Evolutionary conservation across 495 filamentous ascomycete species (phyloP), one percentile per base, ranked within the genome.

Genomic region (Lasiosphaeria hispida): DNA sequence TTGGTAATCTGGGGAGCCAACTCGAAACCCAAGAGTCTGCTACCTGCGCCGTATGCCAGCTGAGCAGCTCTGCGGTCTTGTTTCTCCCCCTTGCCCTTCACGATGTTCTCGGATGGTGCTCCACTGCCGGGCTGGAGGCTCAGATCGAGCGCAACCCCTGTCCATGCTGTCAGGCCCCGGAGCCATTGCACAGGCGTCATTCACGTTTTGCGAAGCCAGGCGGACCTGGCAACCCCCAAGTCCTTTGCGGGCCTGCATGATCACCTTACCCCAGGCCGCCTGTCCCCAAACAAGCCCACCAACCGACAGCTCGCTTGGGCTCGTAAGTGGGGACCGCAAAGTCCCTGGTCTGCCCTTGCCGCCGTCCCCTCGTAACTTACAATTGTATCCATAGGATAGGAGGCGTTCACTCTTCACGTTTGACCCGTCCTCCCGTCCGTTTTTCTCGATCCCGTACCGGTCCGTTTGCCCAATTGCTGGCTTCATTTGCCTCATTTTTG

Each of bases 211-310:
- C 56, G 43, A 61, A 67, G 35, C 62, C 51, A 65, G 59, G 55
- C 57, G 54, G 57, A 57, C 64, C 58, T 57, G 62, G 63, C 63
- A 61, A 62, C 55, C 55, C 53, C 37, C 42, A 42, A 36, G 43
- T 51, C 45, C 55, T 51, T 54, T 45, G 42, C 47, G 52, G 65
- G 61, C 58, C 61, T 67, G 67, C 67, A 70, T 72, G 69, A 71
- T 71, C 67, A 61, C 37, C 66, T 30, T 61, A 48, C 57, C 62
- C 62, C 60, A 65, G 57, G 57, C 53, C 55, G 53, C 54, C 54
- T 42, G 50, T 61, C 59, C 41, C 63, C 54, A 64, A 61, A 64
- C 66, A 39, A 57, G 59, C 50, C 65, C 59, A 53, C 53, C 33
- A 55, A 17, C 53, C 42, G 40, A 37, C 42, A 14, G 49, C 49